These are phyloP conservation scores for Bothia castanella DNA, from an alignment of 1,284 basidiomycete species.

Conservation along the genomic window DNA sequence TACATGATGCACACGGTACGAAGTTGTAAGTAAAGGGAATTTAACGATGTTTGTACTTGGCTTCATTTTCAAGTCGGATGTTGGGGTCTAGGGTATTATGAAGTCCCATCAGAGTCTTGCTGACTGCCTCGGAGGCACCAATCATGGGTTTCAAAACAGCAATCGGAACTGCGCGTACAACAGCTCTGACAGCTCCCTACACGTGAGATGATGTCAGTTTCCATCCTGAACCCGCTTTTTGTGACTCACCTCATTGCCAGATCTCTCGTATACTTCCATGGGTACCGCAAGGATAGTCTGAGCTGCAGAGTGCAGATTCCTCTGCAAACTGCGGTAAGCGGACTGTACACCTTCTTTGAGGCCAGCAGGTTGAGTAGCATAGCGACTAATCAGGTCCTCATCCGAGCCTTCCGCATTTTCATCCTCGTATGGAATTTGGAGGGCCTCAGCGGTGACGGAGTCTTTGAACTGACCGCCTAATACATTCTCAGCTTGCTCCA, in stretches of 20 bases:
- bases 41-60: slow-evolving; percentile 82
- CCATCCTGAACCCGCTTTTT: neutral
- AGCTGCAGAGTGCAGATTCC: slow-evolving; percentile 87
- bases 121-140: slow-evolving; percentile 92
- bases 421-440: slow-evolving; percentile 45
- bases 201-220: slow-evolving; percentile 3
- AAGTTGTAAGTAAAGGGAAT: slow-evolving; percentile 13
- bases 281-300: slow-evolving; percentile 98
- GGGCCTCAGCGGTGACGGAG: slow-evolving; percentile 61
- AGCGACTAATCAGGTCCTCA: slow-evolving; percentile 71
- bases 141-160: slow-evolving; percentile 96
- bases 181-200: slow-evolving; percentile 86
- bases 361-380: slow-evolving; percentile 85
- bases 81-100: slow-evolving; percentile 87
- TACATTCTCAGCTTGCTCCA: slow-evolving; percentile 93
- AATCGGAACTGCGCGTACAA: slow-evolving; percentile 94
- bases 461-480: slow-evolving; percentile 75
- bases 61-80: slow-evolving; percentile 73
- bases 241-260: slow-evolving; percentile 72
- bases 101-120: slow-evolving; percentile 90
- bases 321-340: slow-evolving; percentile 82
- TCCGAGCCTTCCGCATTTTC: slow-evolving; percentile 38
- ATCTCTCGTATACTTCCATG: slow-evolving; percentile 97
- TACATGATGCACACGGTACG: slow-evolving; percentile 17
- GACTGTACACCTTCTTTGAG: slow-evolving; percentile 86